Conservation (phyloP, 2,329 filamentous ascomycete genomes). For the Sarocladium strictum region DNA sequence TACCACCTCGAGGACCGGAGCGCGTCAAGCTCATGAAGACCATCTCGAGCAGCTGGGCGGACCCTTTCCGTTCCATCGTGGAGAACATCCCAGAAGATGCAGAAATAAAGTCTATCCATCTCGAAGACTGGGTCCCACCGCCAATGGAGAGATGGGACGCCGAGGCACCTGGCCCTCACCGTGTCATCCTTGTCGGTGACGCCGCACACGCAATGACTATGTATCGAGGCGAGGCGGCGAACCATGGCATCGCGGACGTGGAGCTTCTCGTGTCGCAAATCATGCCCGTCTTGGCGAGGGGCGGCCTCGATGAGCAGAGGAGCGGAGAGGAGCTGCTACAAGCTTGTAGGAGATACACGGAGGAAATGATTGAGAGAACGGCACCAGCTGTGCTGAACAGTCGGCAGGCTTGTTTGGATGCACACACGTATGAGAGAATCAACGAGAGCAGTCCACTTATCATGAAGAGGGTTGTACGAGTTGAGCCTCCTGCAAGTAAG, state of each 20-base stretch:
- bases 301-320: neutral
- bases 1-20: neutral
- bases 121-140: conserved; percentile 7
- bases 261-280: neutral
- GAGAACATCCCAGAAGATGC: neutral
- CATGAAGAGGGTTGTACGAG: conserved; percentile 26
- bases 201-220: conserved; percentile 9
- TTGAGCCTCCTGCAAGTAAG: neutral
- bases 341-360: neutral
- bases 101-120: conserved; percentile 5
- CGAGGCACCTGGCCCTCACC: neutral
- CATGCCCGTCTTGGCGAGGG: neutral
- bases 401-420: conserved; percentile 5
- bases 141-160: neutral
- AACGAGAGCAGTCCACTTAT: conserved; percentile 16
- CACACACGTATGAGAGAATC: conserved; percentile 2
- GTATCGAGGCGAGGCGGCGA: conserved; percentile 8
- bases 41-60: conserved; percentile 1
- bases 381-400: conserved; percentile 5
- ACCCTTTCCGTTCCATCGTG: neutral
- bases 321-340: neutral
- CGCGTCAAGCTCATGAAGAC: neutral
- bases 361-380: neutral
- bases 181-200: conserved; percentile 5
- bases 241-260: conserved; percentile 5